Evolutionary conservation across 2,329 filamentous ascomycete genomes (phyloP), one percentile per base, ranked within the genome.

Genomic region (Trichoderma brevicompactum): DNA sequence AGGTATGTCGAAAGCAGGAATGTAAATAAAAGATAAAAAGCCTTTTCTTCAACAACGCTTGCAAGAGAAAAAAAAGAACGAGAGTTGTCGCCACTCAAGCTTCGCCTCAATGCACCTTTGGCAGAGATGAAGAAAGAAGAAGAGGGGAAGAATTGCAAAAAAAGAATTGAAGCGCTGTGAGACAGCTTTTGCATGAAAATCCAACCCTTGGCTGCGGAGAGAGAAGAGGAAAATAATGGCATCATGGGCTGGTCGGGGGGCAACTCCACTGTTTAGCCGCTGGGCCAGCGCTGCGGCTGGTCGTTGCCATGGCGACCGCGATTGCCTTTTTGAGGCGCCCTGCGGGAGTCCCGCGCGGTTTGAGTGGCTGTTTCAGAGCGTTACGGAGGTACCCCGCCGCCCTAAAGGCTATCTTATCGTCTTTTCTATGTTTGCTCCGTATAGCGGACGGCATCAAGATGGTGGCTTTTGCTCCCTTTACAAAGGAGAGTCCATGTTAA

Each of bases 121-220:
- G 48, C 40, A 61, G 23, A 43, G 38, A 15, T 49, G 13, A 28
- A 41, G 53, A 56, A 56, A 56, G 41, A 56, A 40, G 36, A 43
- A 64, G 44, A 41, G 17, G 32, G 19, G 46, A 56, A 50, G 38
- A 23, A 49, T 12, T 43, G 19, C 23, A 23, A 46, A 23, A 34
- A 15, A 40, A 38, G 41, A 64, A 32, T 15, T 55, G 49, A 40
- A 55, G 52, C 44, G 62, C 54, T 34, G 32, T 65, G 62, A 65
- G 54, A 59, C 62, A 65, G 34, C 62, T 65, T 65, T 55, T 62
- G 58, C 48, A 44, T 62, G 46, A 52, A 62, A 52, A 60, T 28
- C 23, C 23, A 28, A 28, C 23, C 23, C 23, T 28, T 28, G 23
- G 23, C 23, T 28, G 23, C 23, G 23, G 23, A 60, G 17, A 28